These are phyloP conservation scores for Rhinocladiella similis DNA, from an alignment of 2,329 filamentous ascomycete species.

Conservation along the genomic window DNA sequence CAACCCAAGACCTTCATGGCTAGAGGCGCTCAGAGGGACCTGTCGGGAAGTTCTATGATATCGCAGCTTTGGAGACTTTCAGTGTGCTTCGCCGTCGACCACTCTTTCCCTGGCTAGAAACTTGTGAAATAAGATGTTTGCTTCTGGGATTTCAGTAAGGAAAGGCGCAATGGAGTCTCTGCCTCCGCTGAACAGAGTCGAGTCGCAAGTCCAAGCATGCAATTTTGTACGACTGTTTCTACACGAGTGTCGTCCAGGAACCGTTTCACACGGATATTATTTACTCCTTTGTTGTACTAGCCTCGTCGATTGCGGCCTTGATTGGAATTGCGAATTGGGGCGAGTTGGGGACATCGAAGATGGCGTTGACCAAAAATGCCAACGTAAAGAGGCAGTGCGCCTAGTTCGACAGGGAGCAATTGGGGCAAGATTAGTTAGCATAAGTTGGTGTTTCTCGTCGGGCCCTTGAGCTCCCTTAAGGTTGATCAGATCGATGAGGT, in stretches of 20 bases:
- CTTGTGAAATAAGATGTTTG: constrained; percentile 1
- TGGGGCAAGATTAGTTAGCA: neutral
- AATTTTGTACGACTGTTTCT: too few relatives aligned
- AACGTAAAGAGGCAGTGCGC: neutral
- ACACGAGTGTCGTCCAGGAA: too few relatives aligned
- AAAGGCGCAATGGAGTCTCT: too few relatives aligned
- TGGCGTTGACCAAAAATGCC: constrained; percentile 1
- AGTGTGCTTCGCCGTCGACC: neutral
- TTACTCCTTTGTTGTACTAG: too few relatives aligned
- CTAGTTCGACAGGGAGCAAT: neutral
- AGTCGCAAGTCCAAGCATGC: too few relatives aligned
- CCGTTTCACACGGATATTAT: too few relatives aligned
- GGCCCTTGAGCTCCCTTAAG: neutral
- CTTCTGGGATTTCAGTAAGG: neutral
- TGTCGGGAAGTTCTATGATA: too few relatives aligned
- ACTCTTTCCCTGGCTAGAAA: neutral
- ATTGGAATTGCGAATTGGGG: neutral
- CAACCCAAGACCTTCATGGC: too few relatives aligned
- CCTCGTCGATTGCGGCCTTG: constrained; percentile 45
- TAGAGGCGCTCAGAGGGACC: too few relatives aligned
- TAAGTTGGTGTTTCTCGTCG: neutral
- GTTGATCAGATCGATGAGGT: too few relatives aligned
- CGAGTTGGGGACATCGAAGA: neutral
- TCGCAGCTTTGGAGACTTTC: too few relatives aligned
- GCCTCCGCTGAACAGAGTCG: too few relatives aligned